Evolutionary conservation across 1,139 yeast genomes (phyloP), one percentile per base, ranked within the genome.

Genomic region (Geotrichum phurueaensis): DNA sequence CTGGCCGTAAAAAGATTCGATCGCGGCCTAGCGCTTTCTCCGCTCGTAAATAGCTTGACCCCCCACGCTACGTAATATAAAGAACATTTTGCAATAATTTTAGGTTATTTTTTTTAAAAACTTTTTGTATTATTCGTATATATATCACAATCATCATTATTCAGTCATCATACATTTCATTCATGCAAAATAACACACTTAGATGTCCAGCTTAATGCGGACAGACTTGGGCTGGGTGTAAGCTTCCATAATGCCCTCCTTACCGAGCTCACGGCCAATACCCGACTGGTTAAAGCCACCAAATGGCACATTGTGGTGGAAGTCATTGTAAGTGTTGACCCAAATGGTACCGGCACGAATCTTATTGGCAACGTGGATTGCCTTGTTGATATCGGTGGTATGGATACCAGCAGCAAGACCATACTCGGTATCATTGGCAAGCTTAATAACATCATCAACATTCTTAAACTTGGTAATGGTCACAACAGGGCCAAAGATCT

Each of bases 351-450:
- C 96, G 62, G 96, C 89, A 72, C 82, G 82, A 65, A 89, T 75
- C 74, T 81, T 79, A 78, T 81, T 81, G 63, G 95, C 77, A 63
- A 87, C 91, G 63, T 81, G 81, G 65, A 84, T 74, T 60, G 87
- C 86, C 67, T 81, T 83, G 75, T 80, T 78, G 61, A 83, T 66
- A 70, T 83, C 80, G 62, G 77, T 77, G 68, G 96, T 87, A 80
- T 88, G 92, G 61, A 89, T 79, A 73, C 95, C 92, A 61, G 96
- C 91, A 70, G 94, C 96, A 70, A 89, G 82, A 71, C 96, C 96
- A 74, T 86, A 89, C 64, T 81, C 83, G 54, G 90, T 79, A 74
- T 84, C 83, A 76, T 89, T 88, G 63, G 96, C 95, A 71, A 81
- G 76, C 60, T 75, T 77, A 66, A 89, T 74, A 58, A 83, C 92